These are phyloP conservation scores for Clonostachys sp. DNA, from an alignment of 2,329 filamentous ascomycete genomes.

Conservation along the genomic window DNA sequence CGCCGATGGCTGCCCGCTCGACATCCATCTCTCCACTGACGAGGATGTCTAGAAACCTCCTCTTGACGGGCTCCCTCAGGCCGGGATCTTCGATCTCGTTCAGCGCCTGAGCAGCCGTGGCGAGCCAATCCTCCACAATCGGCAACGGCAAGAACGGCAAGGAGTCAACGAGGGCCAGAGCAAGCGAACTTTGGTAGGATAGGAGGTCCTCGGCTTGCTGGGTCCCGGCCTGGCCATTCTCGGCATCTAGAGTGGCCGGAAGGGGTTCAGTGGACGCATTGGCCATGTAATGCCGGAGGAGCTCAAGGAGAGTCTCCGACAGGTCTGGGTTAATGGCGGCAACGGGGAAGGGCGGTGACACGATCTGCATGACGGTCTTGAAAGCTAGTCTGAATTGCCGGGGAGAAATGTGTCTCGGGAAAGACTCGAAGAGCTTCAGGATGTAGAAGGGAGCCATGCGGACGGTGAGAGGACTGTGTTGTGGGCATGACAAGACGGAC, in stretches of 20 bases:
- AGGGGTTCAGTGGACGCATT: slow-evolving; percentile 40
- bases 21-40: slow-evolving; percentile 85
- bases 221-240: slow-evolving; percentile 19
- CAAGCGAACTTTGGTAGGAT: slow-evolving; percentile 77
- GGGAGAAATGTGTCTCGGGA: slow-evolving; percentile 72
- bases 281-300: slow-evolving; percentile 59
- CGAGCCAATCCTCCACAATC: slow-evolving; percentile 77
- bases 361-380: slow-evolving; percentile 77
- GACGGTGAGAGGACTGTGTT: slow-evolving; percentile 67
- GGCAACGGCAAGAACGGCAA: slow-evolving; percentile 68
- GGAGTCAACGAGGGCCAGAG: slow-evolving; percentile 74
- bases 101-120: slow-evolving; percentile 63
- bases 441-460: slow-evolving; percentile 79
- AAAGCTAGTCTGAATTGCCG: slow-evolving; percentile 88
- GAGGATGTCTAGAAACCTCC: slow-evolving; percentile 75
- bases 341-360: slow-evolving; percentile 74
- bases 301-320: slow-evolving; percentile 76
- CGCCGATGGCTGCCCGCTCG: slow-evolving; percentile 71
- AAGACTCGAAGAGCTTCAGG: slow-evolving; percentile 73
- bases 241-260: slow-evolving; percentile 29
- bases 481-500: slow-evolving; percentile 74
- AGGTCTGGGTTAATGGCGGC: slow-evolving; percentile 70
- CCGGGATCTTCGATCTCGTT: slow-evolving; percentile 55
- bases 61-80: slow-evolving; percentile 61
- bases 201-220: slow-evolving; percentile 26